phyloP scores from a whole-genome alignment of 1,139 yeast species.

The Yamadazyma dushanensis region DNA sequence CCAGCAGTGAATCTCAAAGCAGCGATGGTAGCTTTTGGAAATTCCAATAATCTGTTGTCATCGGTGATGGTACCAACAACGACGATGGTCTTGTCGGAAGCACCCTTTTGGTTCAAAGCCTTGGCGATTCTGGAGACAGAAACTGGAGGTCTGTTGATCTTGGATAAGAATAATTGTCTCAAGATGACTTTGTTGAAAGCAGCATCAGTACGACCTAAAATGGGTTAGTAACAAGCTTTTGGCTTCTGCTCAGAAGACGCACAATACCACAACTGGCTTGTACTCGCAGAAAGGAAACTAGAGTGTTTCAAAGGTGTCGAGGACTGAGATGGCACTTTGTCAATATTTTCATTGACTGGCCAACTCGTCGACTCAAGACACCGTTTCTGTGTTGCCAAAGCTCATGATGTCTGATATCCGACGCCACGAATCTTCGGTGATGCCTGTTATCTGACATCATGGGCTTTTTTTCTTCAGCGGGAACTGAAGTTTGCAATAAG shows the following conservation, averaged over 20 bases:
- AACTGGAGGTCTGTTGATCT: slow-evolving; percentile 99
- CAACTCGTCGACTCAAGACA: slow-evolving; percentile 10
- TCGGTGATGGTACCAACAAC: slow-evolving; percentile 99
- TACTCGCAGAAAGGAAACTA: slow-evolving; percentile 60
- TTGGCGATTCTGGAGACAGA: slow-evolving; percentile 89
- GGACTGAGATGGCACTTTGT: slow-evolving; percentile 9
- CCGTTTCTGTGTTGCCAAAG: not conserved
- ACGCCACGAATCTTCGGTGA: slow-evolving; percentile 2
- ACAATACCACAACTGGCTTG: slow-evolving; percentile 32
- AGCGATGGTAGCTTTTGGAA: slow-evolving; percentile 97
- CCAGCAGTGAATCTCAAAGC: slow-evolving; percentile 99
- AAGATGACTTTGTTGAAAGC: slow-evolving; percentile 98
- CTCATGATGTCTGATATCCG: slow-evolving; percentile 2
- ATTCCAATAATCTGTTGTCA: slow-evolving; percentile 88
- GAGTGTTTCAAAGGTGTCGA: slow-evolving; percentile 6
- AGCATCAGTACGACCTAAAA: slow-evolving; percentile 93
- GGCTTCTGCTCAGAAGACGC: slow-evolving; percentile 64
- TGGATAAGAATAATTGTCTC: slow-evolving; percentile 92
- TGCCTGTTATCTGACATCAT: slow-evolving; percentile 3
- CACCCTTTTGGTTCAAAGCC: slow-evolving; percentile 80
- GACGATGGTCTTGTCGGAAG: slow-evolving; percentile 89
- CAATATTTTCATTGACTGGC: slow-evolving; percentile 15
- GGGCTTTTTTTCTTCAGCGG: not conserved
- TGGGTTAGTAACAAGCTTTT: slow-evolving; percentile 28
- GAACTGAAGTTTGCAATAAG: not conserved